These are phyloP conservation scores for Pleurotus djamor DNA, from an alignment of 768 basidiomycete species.

Conservation along the genomic window DNA sequence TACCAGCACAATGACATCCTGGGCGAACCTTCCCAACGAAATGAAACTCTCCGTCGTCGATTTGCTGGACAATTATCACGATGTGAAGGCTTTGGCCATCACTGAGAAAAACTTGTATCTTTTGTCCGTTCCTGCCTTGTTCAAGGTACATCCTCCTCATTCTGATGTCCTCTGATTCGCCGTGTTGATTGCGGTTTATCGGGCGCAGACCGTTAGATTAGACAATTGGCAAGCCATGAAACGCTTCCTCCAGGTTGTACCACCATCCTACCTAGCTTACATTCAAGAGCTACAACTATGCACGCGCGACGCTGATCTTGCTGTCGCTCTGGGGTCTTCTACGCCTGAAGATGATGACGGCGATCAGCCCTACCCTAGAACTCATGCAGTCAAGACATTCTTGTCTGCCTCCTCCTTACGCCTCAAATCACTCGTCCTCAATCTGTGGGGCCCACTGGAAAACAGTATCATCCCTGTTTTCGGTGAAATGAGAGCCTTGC, in stretches of 20 bases:
- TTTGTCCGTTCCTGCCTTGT: slow-evolving; percentile 55
- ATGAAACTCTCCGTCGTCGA: slow-evolving; percentile 60
- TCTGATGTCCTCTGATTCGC: slow-evolving; percentile 10
- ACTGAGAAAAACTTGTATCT: slow-evolving; percentile 50
- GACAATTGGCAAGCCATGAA: slow-evolving; percentile 40
- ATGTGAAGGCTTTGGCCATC: slow-evolving; percentile 44
- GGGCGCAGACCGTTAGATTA: slow-evolving; percentile 45
- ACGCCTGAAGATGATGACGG: no score
- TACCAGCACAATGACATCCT: slow-evolving; percentile 17
- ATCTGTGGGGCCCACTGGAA: slow-evolving; percentile 46
- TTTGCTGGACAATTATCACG: slow-evolving; percentile 35
- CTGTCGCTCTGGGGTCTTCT: no score
- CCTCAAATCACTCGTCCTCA: slow-evolving; percentile 45
- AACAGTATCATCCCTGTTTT: slow-evolving; percentile 49
- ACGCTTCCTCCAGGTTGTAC: slow-evolving; percentile 56
- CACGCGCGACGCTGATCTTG: slow-evolving; percentile 21
- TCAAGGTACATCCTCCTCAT: slow-evolving; percentile 42
- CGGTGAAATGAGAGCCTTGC: slow-evolving; percentile 37
- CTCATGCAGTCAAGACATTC: slow-evolving; percentile 48
- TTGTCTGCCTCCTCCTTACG: slow-evolving; percentile 43
- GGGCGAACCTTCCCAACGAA: slow-evolving; percentile 63
- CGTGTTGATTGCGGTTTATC: slow-evolving; percentile 12
- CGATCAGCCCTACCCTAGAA: slow-evolving; percentile 20
- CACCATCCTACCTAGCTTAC: slow-evolving; percentile 45
- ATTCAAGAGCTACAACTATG: slow-evolving; percentile 54